Conservation (phyloP, 2,329 filamentous ascomycete species). For the Canariomyces notabilis region DNA sequence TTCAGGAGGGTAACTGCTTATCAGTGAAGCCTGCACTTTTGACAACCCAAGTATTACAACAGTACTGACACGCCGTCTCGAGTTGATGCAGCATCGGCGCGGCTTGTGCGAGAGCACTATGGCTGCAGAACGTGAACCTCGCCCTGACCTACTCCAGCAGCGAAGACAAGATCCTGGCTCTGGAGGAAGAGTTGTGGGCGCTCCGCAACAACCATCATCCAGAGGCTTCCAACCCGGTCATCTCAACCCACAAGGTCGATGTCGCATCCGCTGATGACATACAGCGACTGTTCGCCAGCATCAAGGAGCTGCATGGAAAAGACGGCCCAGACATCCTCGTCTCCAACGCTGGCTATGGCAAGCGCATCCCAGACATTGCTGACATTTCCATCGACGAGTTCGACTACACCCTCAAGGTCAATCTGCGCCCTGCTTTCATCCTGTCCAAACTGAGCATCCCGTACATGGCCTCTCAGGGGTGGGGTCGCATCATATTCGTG, state of each 20-base stretch:
- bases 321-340: constrained; percentile 56
- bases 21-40: neutral
- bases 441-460: constrained; percentile 56
- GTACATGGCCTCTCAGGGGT: constrained; percentile 53
- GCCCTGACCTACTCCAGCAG: constrained; percentile 56
- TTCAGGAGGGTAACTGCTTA: constrained; percentile 49
- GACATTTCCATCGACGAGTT: constrained; percentile 61
- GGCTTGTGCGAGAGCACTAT: constrained; percentile 53
- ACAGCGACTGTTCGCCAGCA: constrained; percentile 48
- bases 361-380: constrained; percentile 49
- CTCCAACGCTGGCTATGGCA: constrained; percentile 62
- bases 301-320: constrained; percentile 47
- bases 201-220: constrained; percentile 20
- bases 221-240: neutral
- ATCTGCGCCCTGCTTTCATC: constrained; percentile 58
- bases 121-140: constrained; percentile 45
- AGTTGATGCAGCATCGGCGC: constrained; percentile 49
- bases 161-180: constrained; percentile 39
- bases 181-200: constrained; percentile 39
- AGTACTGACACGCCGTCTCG: neutral
- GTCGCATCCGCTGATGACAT: constrained; percentile 51
- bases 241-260: constrained; percentile 49
- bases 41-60: neutral
- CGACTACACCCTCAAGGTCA: constrained; percentile 57
- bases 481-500: constrained; percentile 61